Conservation (phyloP, 2,329 filamentous ascomycete species). For the Orbilia blumenaviensis region DNA sequence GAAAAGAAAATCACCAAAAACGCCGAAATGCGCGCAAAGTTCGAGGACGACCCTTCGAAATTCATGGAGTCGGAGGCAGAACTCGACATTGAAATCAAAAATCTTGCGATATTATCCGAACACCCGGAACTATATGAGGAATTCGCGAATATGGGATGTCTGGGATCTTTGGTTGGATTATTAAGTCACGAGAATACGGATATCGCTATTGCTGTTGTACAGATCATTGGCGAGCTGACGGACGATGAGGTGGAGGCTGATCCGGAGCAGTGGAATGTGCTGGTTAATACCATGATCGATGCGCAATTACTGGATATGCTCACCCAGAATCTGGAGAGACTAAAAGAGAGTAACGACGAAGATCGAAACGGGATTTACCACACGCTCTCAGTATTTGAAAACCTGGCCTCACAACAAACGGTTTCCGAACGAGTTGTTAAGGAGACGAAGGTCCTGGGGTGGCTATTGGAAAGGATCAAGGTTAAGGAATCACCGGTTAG, state of each 20-base stretch:
- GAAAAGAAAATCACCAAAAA: conserved; percentile 93
- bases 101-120: conserved; percentile 84
- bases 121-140: conserved; percentile 84
- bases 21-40: conserved; percentile 84
- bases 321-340: conserved; percentile 77
- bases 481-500: conserved; percentile 73
- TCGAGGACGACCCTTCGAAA: conserved; percentile 79
- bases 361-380: conserved; percentile 90
- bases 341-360: conserved; percentile 76
- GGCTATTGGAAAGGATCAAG: conserved; percentile 79
- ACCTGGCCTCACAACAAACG: conserved; percentile 75
- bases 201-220: conserved; percentile 88
- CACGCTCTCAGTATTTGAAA: conserved; percentile 78
- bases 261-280: conserved; percentile 78
- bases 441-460: conserved; percentile 74
- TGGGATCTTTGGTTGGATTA: conserved; percentile 77
- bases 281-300: conserved; percentile 74
- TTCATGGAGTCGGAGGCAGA: conserved; percentile 79
- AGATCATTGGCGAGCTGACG: conserved; percentile 88
- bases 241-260: conserved; percentile 89
- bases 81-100: conserved; percentile 86
- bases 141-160: conserved; percentile 78
- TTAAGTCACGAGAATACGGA: conserved; percentile 96
- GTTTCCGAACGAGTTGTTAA: conserved; percentile 77
- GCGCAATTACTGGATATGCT: conserved; percentile 78